Percentiles rank a stretch among this genome's conserved stretches.
Conservation (phyloP, 352 stramenopile genomes). For the Plasmopara muralis region DNA sequence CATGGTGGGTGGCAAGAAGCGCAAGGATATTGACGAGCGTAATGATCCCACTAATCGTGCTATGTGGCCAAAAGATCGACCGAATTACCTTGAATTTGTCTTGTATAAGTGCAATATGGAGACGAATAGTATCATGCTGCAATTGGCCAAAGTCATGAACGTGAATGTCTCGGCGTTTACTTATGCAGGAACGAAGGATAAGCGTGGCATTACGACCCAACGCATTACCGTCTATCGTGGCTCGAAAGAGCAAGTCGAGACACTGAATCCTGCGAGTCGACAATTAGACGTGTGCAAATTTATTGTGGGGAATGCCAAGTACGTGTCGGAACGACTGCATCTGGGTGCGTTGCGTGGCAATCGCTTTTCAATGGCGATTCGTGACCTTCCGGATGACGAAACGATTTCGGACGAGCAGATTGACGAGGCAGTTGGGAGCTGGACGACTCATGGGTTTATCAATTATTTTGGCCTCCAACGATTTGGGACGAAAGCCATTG, state of each 20-base stretch:
- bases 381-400: slow-evolving; percentile 70
- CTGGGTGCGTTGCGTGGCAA: slow-evolving; percentile 92
- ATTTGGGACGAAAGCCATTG: slow-evolving; percentile 90
- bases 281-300: slow-evolving; percentile 83
- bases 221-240: slow-evolving; percentile 88
- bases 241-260: slow-evolving; percentile 69
- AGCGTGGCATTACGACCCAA: slow-evolving; percentile 93
- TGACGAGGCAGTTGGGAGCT: slow-evolving; percentile 61
- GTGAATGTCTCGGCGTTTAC: slow-evolving; percentile 70
- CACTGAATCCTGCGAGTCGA: slow-evolving; percentile 59
- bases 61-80: slow-evolving; percentile 57
- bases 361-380: slow-evolving; percentile 92
- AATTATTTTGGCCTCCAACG: slow-evolving; percentile 98
- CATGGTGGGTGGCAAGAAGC: slow-evolving; percentile 79
- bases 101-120: slow-evolving; percentile 98
- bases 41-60: slow-evolving; percentile 17
- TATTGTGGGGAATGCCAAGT: slow-evolving; percentile 90
- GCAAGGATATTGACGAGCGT: slow-evolving; percentile 71
- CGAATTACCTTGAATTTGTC: slow-evolving; percentile 92
- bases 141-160: slow-evolving; percentile 69
- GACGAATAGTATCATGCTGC: slow-evolving; percentile 81
- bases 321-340: slow-evolving; percentile 86
- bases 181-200: slow-evolving; percentile 97
- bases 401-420: slow-evolving; percentile 59
- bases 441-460: slow-evolving; percentile 88